Evolutionary conservation across 768 basidiomycete genomes (phyloP).

Genomic region (Megacollybia marginata): DNA sequence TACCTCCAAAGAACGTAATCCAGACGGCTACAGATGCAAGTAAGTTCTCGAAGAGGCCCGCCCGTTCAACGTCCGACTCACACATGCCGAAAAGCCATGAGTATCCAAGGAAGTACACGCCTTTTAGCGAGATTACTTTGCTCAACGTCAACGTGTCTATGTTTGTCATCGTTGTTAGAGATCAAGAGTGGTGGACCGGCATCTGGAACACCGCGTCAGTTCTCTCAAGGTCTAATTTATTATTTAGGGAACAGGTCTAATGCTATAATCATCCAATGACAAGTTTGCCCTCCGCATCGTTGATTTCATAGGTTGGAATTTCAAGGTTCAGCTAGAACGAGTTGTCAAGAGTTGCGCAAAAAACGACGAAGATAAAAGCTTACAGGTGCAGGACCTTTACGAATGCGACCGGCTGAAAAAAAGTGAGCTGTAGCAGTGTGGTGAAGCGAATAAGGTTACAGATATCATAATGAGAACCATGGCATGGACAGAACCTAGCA

Average conservation of each 20-base stretch:
- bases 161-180: neutral
- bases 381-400: constrained; percentile 95
- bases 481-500: constrained; percentile 93
- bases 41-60: neutral
- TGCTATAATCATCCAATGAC: constrained; percentile 51
- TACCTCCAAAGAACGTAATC: constrained; percentile 64
- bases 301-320: constrained; percentile 83
- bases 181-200: neutral
- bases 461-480: constrained; percentile 98
- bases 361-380: constrained; percentile 20
- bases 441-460: constrained; percentile 41
- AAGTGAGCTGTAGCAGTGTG: constrained; percentile 7
- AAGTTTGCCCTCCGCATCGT: constrained; percentile 80
- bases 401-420: constrained; percentile 76
- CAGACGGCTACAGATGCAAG: constrained; percentile 28
- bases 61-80: constrained; percentile 26
- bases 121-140: constrained; percentile 4
- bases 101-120: constrained; percentile 49
- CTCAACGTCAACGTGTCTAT: neutral
- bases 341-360: constrained; percentile 3
- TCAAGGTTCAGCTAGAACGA: constrained; percentile 79
- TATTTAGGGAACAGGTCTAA: no score
- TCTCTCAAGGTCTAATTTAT: no score
- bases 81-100: constrained; percentile 67
- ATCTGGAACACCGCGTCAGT: no score